phyloP scores from a whole-genome alignment of 192 early-diverging fungal genomes.

The Chytriomyces hyalinus region DNA sequence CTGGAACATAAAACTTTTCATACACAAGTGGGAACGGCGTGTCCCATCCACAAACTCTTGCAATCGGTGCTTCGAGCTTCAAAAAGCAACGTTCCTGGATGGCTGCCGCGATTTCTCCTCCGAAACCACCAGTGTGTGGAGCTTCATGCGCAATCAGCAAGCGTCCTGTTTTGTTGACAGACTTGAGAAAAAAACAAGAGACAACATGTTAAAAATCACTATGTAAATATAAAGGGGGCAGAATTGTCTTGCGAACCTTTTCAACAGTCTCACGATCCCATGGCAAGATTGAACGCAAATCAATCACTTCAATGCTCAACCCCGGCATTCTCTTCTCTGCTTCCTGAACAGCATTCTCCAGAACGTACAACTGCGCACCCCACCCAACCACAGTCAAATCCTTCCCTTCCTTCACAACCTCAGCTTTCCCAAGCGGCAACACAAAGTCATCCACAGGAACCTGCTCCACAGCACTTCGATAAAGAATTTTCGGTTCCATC shows the following conservation, averaged over 20 bases:
- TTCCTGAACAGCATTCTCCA: constrained; percentile 87
- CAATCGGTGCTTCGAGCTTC: constrained; percentile 84
- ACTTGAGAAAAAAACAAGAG: constrained; percentile 44
- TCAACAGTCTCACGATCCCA: constrained; percentile 91
- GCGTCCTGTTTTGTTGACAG: constrained; percentile 92
- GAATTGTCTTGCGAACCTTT: constrained; percentile 45
- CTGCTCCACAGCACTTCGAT: constrained; percentile 92
- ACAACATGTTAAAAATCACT: background rate
- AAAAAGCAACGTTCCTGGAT: constrained; percentile 97
- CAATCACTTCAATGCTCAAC: constrained; percentile 87
- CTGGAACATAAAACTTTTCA: constrained; percentile 93
- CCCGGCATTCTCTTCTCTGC: constrained; percentile 87
- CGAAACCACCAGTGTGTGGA: constrained; percentile 87
- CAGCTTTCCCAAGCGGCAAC: constrained; percentile 89
- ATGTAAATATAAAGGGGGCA: background rate
- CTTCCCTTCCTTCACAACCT: constrained; percentile 78
- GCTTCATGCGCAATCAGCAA: constrained; percentile 94
- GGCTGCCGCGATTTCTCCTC: constrained; percentile 83
- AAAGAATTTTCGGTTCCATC: constrained; percentile 97
- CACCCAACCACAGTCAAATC: constrained; percentile 91
- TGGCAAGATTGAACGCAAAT: constrained; percentile 87
- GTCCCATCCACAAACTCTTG: constrained; percentile 88
- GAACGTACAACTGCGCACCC: constrained; percentile 89
- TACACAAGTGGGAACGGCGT: constrained; percentile 91
- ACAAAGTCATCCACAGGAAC: constrained; percentile 91